Evolutionary conservation across 129 eudicot genomes (phyloP).

Genomic region (Oenanthe sinensis): DNA sequence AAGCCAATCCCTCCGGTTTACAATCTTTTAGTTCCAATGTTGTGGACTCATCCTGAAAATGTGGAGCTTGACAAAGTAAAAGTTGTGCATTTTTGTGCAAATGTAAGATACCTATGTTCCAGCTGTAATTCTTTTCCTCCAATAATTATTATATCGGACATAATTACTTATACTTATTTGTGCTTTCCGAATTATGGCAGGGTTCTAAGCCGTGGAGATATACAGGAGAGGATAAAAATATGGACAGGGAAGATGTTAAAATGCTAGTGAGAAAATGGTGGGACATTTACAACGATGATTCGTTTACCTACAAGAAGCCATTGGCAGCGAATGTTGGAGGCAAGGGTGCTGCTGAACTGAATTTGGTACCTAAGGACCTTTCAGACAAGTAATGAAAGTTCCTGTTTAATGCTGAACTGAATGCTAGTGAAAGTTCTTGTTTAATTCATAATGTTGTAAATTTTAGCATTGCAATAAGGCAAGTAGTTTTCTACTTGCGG

Average conservation of each 20-base stretch:
- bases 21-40: constrained; percentile 66
- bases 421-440: background rate
- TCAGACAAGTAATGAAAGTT: background rate
- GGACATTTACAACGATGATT: background rate
- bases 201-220: constrained; percentile 1
- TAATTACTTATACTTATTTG: background rate
- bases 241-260: constrained; percentile 5
- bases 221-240: background rate
- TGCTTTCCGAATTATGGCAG: background rate
- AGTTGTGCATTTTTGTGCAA: constrained; percentile 86
- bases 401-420: background rate
- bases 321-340: background rate
- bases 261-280: background rate
- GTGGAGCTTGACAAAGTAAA: constrained; percentile 51
- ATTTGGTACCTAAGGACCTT: background rate
- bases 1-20: constrained; percentile 53
- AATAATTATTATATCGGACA: background rate
- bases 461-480: background rate
- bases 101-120: constrained; percentile 14
- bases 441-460: background rate
- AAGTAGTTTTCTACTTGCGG: background rate
- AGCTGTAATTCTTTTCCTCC: background rate
- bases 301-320: background rate
- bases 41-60: constrained; percentile 82
- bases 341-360: background rate